Conservation (phyloP, 2,329 filamentous ascomycete genomes). For the Domatiomyces catenatus region DNA sequence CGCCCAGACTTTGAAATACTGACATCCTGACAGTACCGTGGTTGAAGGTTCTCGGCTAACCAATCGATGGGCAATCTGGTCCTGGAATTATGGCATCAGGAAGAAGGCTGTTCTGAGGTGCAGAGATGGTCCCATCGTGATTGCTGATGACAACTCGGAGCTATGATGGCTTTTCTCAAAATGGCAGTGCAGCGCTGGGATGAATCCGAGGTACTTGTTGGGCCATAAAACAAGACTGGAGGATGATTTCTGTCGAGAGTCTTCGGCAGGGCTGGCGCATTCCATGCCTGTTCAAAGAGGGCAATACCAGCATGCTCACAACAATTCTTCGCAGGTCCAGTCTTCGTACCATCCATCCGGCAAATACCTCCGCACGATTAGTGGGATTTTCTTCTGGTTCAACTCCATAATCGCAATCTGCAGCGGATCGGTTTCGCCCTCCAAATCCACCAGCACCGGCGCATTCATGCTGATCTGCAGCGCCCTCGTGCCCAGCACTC, state of each 20-base stretch:
- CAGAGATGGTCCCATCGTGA: not conserved
- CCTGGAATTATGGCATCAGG: not conserved
- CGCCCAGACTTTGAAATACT: not conserved
- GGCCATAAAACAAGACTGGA: not conserved
- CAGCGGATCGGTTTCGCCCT: slow-evolving; percentile 92
- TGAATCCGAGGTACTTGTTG: not conserved
- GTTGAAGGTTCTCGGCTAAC: not conserved
- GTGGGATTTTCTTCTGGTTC: slow-evolving; percentile 93
- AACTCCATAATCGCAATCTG: slow-evolving; percentile 97
- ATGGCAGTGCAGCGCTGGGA: not conserved
- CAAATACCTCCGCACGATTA: slow-evolving; percentile 88
- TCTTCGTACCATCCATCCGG: slow-evolving; percentile 98
- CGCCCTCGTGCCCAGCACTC: slow-evolving; percentile 82
- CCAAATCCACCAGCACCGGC: slow-evolving; percentile 86
- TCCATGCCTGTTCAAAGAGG: not conserved
- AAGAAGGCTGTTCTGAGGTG: not conserved
- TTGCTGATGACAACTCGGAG: not conserved
- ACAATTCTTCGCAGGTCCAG: slow-evolving; percentile 93
- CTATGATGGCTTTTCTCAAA: not conserved
- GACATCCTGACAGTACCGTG: not conserved
- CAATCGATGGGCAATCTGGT: not conserved
- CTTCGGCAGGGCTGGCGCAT: not conserved
- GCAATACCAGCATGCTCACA: slow-evolving; percentile 28
- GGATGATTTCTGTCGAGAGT: not conserved
- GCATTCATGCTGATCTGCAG: slow-evolving; percentile 90